Percentiles rank a stretch among this genome's conserved stretches.
These are phyloP conservation scores for Smallanthus sonchifolius DNA, from an alignment of 129 eudicot species.

Conservation along the genomic window DNA sequence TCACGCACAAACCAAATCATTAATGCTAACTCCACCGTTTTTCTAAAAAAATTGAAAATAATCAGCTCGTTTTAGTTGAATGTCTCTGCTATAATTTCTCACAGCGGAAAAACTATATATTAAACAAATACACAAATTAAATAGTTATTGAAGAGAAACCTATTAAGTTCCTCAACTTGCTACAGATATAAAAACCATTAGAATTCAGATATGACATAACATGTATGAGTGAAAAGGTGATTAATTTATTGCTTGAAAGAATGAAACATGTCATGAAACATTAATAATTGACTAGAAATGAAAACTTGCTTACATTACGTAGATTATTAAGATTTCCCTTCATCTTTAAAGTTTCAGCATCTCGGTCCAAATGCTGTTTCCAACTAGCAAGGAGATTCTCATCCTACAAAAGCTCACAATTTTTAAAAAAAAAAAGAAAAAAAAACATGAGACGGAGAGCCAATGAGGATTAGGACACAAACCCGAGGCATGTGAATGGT, in stretches of 20 bases:
- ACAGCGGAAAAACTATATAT: neutral
- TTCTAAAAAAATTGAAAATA: neutral
- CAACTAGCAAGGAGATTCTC: slow-evolving; percentile 70
- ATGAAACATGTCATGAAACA: neutral
- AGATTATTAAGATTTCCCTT: slow-evolving; percentile 61
- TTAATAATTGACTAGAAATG: neutral
- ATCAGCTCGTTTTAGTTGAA: neutral
- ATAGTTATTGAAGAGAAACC: neutral
- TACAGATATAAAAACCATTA: neutral
- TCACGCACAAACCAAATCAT: too few relatives aligned
- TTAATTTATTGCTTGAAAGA: neutral
- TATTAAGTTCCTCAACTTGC: neutral
- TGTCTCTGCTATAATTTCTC: neutral
- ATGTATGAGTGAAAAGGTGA: neutral
- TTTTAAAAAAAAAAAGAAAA: neutral
- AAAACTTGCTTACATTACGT: slow-evolving; percentile 55
- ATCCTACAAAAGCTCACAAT: slow-evolving; percentile 44
- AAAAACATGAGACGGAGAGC: neutral
- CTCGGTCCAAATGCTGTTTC: slow-evolving; percentile 79
- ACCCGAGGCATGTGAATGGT: slow-evolving; percentile 94
- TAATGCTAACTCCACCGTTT: too few relatives aligned
- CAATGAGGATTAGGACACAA: slow-evolving; percentile 19
- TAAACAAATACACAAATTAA: neutral
- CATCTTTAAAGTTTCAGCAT: slow-evolving; percentile 72
- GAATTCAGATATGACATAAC: neutral